Conservation (phyloP, 2,329 filamentous ascomycete species). For the Aureobasidium melanogenum region DNA sequence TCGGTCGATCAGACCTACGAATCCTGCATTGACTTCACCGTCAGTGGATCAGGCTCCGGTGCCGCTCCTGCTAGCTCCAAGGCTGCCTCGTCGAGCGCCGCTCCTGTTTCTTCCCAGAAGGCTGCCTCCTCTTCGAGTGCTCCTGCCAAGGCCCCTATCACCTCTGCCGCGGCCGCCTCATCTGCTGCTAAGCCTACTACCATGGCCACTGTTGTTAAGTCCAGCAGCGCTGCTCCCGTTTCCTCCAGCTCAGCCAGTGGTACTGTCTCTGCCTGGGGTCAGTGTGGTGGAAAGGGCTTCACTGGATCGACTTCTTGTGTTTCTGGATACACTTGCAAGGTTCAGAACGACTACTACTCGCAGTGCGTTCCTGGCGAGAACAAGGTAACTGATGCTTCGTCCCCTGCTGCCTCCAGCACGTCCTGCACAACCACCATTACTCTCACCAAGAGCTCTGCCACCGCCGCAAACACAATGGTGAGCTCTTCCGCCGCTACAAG, state of each 20-base stretch:
- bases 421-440: conserved; percentile 12
- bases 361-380: conserved; percentile 23
- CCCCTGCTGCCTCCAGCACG: conserved; percentile 9
- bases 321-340: conserved; percentile 27
- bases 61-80: conserved; percentile 5
- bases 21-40: conserved; percentile 52
- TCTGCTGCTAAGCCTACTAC: background rate
- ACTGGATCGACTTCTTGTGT: conserved; percentile 27
- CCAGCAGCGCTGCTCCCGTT: background rate
- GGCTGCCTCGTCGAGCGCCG: background rate
- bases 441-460: conserved; percentile 11
- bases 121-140: background rate
- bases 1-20: conserved; percentile 53
- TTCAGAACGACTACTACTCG: conserved; percentile 29
- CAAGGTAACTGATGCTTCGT: conserved; percentile 10
- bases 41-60: conserved; percentile 23
- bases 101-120: background rate
- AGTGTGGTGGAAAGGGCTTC: conserved; percentile 30
- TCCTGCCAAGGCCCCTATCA: background rate
- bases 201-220: conserved; percentile 1
- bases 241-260: background rate
- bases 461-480: background rate
- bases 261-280: conserved; percentile 14
- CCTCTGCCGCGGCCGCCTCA: background rate
- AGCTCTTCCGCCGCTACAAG: background rate